phyloP scores from a whole-genome alignment of 768 basidiomycete species.

The Boletus vermiculosoides region DNA sequence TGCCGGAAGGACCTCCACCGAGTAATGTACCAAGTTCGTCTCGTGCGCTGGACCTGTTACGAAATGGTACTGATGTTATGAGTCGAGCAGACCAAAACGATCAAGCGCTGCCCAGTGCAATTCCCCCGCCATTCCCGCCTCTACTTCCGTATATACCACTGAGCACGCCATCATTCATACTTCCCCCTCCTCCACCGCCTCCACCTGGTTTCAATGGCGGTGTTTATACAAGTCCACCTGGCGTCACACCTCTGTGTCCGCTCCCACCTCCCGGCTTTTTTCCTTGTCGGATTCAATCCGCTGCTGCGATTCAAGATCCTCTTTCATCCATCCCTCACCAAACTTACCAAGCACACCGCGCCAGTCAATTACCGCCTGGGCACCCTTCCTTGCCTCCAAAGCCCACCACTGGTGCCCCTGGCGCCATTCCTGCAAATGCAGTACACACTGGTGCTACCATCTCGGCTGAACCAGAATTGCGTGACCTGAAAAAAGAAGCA shows the following conservation, averaged over 20 bases:
- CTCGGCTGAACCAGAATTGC: conserved; percentile 80
- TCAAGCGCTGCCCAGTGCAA: background rate
- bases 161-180: conserved; percentile 19
- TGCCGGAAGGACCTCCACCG: conserved; percentile 83
- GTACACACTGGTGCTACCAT: conserved; percentile 61
- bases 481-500: conserved; percentile 93
- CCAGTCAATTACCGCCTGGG: conserved; percentile 36
- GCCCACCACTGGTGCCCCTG: conserved; percentile 28
- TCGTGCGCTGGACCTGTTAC: background rate
- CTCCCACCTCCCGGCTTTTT: conserved; percentile 68
- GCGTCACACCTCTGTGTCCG: conserved; percentile 26
- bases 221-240: conserved; percentile 9
- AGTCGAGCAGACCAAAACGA: conserved; percentile 6
- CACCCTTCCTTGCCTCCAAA: conserved; percentile 48
- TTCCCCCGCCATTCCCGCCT: conserved; percentile 22
- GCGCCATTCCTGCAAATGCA: conserved; percentile 44
- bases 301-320: conserved; percentile 68
- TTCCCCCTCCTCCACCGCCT: conserved; percentile 19
- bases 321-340: conserved; percentile 73
- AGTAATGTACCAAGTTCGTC: conserved; percentile 24
- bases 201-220: conserved; percentile 13
- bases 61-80: background rate
- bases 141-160: conserved; percentile 16
- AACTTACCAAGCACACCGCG: conserved; percentile 74
- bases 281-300: conserved; percentile 50